Evolutionary conservation across 2,329 filamentous ascomycete species (phyloP).

Genomic region (Paraphaeosphaeria sporulosa): DNA sequence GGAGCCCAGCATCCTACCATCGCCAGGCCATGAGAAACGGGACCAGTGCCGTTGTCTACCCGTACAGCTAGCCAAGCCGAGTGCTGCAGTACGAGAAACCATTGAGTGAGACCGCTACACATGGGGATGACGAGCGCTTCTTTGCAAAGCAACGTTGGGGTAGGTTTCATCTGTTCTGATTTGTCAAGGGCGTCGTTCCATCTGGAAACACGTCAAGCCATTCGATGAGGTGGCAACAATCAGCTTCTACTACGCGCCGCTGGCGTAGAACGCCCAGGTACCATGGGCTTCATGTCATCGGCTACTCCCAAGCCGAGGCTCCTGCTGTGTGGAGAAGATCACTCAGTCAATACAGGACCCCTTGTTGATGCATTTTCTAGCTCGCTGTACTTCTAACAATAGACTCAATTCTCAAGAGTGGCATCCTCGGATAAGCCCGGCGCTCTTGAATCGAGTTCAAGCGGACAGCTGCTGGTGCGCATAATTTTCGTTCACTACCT

Average conservation of each 20-base stretch:
- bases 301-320: neutral
- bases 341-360: conserved; percentile 1
- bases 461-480: neutral
- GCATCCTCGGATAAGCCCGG: neutral
- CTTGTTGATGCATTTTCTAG: conserved; percentile 6
- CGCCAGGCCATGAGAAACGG: conserved; percentile 8
- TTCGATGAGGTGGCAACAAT: conserved; percentile 8
- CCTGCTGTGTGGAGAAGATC: neutral
- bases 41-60: neutral
- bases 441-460: neutral
- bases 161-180: conserved; percentile 10
- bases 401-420: neutral
- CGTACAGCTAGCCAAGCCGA: neutral
- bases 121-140: conserved; percentile 7
- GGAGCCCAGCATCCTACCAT: conserved; percentile 2
- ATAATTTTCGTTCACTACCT: neutral
- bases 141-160: neutral
- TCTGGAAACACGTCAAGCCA: conserved; percentile 11
- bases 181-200: conserved; percentile 9
- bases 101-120: conserved; percentile 5
- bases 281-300: neutral
- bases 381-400: neutral
- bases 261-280: conserved; percentile 3
- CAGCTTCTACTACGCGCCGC: neutral
- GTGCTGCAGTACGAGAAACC: neutral